Percentiles rank a stretch among this genome's conserved stretches.
Evolutionary conservation across 2,329 filamentous ascomycete species (phyloP).

Genomic region (Hymenoscyphus albidus): DNA sequence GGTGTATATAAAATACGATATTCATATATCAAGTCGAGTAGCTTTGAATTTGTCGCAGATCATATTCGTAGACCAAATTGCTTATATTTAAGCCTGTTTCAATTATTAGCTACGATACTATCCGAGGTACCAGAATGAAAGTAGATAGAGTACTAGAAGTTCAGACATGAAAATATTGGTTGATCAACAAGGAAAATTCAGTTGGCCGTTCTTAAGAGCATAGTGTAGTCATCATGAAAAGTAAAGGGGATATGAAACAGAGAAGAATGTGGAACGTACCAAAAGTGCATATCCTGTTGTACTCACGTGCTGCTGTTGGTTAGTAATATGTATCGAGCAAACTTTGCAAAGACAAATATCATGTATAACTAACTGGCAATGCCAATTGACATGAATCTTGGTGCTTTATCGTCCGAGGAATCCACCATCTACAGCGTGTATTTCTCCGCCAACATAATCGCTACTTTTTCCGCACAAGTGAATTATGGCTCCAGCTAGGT

Average conservation of each 20-base stretch:
- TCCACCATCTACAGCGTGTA: constrained; percentile 18
- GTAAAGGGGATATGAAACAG: neutral
- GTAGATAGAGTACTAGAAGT: neutral
- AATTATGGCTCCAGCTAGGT: constrained; percentile 77
- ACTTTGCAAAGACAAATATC: neutral
- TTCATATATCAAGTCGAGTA: no score
- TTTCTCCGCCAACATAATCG: constrained; percentile 34
- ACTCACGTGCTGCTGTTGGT: neutral
- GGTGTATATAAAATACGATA: no score
- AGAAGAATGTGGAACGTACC: neutral
- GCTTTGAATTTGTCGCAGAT: no score
- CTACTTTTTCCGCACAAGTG: constrained; percentile 48
- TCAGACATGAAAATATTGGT: constrained; percentile 1
- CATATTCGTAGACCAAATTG: no score
- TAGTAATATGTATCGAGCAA: neutral
- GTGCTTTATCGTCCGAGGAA: constrained; percentile 12
- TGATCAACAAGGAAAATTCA: neutral
- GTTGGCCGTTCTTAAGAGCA: constrained; percentile 3
- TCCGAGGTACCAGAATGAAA: neutral
- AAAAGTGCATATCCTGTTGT: neutral
- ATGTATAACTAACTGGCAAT: neutral
- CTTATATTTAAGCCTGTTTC: neutral
- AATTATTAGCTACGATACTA: neutral
- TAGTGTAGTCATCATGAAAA: neutral
- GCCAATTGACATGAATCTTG: neutral